phyloP scores from a whole-genome alignment of 768 basidiomycete species.

The Boletus reticulatus region DNA sequence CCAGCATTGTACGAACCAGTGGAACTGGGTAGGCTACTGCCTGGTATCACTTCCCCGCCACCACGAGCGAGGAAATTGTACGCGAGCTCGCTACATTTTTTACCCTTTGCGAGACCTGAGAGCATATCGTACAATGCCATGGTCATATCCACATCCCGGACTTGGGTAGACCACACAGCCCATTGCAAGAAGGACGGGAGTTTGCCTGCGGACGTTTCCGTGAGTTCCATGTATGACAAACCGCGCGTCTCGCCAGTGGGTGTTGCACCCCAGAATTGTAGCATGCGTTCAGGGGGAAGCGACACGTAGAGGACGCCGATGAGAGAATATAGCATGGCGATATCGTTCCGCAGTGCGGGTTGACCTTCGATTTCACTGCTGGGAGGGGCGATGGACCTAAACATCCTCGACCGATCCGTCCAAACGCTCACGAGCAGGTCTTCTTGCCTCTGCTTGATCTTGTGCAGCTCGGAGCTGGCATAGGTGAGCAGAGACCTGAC shows the following conservation, averaged over 20 bases:
- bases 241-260: constrained; percentile 41
- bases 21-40: constrained; percentile 46
- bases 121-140: too few relatives aligned
- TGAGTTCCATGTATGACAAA: constrained; percentile 53
- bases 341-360: constrained; percentile 33
- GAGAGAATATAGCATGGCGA: constrained; percentile 80
- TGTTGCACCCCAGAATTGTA: constrained; percentile 84
- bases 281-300: constrained; percentile 69
- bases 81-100: too few relatives aligned
- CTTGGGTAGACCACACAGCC: constrained; percentile 83
- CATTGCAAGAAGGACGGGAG: constrained; percentile 81
- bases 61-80: constrained; percentile 36
- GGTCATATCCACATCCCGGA: too few relatives aligned
- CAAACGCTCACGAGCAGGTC: constrained; percentile 72
- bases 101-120: too few relatives aligned
- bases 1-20: constrained; percentile 44
- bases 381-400: constrained; percentile 44
- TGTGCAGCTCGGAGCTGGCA: constrained; percentile 76
- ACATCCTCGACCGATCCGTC: constrained; percentile 53
- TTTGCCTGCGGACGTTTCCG: constrained; percentile 55
- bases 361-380: constrained; percentile 42
- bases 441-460: constrained; percentile 89
- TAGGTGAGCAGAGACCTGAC: constrained; percentile 70
- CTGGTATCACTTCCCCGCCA: constrained; percentile 63
- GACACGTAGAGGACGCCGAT: constrained; percentile 78